These are phyloP conservation scores for Xylariaceae sp. DNA, from an alignment of 2,329 filamentous ascomycete species.

Conservation along the genomic window DNA sequence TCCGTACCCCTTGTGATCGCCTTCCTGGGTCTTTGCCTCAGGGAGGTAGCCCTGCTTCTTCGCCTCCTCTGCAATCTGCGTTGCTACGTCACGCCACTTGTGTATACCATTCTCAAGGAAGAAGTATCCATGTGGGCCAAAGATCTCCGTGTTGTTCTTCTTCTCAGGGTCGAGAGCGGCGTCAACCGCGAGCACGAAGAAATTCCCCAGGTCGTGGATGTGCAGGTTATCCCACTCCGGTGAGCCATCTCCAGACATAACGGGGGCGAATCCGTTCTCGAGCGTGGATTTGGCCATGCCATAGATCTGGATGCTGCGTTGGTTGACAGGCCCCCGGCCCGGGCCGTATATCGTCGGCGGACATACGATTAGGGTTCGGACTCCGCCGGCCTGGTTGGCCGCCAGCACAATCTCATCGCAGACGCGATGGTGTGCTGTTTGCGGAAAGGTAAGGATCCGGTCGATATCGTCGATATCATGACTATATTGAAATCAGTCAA, in stretches of 20 bases:
- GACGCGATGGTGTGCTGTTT: constrained; percentile 66
- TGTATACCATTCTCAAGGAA: constrained; percentile 69
- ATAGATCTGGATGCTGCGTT: constrained; percentile 57
- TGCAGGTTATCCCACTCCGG: constrained; percentile 62
- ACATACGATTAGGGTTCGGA: constrained; percentile 54
- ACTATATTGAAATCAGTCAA: constrained; percentile 21
- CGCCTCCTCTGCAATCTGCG: constrained; percentile 62
- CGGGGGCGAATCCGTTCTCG: constrained; percentile 51
- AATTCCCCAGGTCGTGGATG: constrained; percentile 53
- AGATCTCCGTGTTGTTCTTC: constrained; percentile 64
- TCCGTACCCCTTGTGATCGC: constrained; percentile 43
- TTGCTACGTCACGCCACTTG: constrained; percentile 66
- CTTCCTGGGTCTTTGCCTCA: constrained; percentile 41
- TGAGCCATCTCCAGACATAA: constrained; percentile 50
- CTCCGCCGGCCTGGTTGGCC: constrained; percentile 43
- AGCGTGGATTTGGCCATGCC: constrained; percentile 51
- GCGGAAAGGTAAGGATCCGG: constrained; percentile 62
- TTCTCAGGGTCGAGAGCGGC: constrained; percentile 63
- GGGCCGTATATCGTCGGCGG: constrained; percentile 60
- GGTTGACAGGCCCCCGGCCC: constrained; percentile 57
- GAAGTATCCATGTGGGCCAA: constrained; percentile 70
- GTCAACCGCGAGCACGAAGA: constrained; percentile 54
- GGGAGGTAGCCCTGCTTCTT: constrained; percentile 56
- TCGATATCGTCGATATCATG: constrained; percentile 65
- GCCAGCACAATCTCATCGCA: constrained; percentile 71